Conservation (phyloP, 2,329 filamentous ascomycete genomes). For the Cordyceps tenuipes region DNA sequence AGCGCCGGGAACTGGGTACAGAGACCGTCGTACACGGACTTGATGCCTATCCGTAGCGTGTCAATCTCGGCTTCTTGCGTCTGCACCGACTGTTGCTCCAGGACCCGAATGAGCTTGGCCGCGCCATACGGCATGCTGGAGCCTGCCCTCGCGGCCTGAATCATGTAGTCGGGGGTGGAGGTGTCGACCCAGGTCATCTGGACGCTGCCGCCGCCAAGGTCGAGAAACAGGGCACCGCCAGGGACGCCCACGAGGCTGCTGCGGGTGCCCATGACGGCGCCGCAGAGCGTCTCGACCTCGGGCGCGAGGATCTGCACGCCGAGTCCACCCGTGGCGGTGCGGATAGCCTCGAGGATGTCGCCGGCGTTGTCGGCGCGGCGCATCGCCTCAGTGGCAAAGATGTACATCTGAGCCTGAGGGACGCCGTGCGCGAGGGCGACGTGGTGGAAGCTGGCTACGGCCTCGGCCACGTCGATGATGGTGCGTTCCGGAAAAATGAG, state of each 20-base stretch:
- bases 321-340: slow-evolving; percentile 52
- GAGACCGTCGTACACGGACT: slow-evolving; percentile 49
- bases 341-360: slow-evolving; percentile 59
- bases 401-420: slow-evolving; percentile 52
- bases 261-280: slow-evolving; percentile 69
- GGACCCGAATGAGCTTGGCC: slow-evolving; percentile 44
- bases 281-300: slow-evolving; percentile 72
- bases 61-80: slow-evolving; percentile 38
- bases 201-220: slow-evolving; percentile 68
- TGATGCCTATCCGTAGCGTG: slow-evolving; percentile 51
- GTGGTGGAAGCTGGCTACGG: slow-evolving; percentile 60
- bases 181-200: slow-evolving; percentile 59
- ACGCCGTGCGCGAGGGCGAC: slow-evolving; percentile 66
- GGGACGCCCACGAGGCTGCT: slow-evolving; percentile 60
- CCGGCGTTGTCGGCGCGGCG: slow-evolving; percentile 67
- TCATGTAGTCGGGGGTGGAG: slow-evolving; percentile 35
- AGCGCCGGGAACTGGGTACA: slow-evolving; percentile 44
- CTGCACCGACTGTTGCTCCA: slow-evolving; percentile 32
- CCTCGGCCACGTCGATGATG: slow-evolving; percentile 57
- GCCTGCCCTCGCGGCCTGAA: slow-evolving; percentile 45
- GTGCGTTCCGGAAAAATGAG: slow-evolving; percentile 43
- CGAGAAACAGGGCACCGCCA: slow-evolving; percentile 67
- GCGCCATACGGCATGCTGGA: slow-evolving; percentile 55
- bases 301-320: slow-evolving; percentile 66
- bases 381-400: slow-evolving; percentile 86